Evolutionary conservation across 2,329 filamentous ascomycete genomes (phyloP).

Genomic region (Paecilomyces niveus): DNA sequence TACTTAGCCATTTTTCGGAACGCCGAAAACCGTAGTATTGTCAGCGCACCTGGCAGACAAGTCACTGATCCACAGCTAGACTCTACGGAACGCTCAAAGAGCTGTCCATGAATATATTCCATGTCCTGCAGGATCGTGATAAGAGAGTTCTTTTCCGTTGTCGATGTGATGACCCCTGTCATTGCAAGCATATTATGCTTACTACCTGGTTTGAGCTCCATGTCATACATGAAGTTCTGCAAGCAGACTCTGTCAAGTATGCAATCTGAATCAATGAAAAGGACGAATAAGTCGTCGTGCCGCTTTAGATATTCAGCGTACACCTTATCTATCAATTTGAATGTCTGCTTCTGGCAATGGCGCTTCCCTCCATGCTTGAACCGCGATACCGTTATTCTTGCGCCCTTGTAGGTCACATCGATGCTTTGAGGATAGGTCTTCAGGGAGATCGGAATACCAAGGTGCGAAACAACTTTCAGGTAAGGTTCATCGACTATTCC

Average conservation of each 20-base stretch:
- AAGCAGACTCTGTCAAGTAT: conserved; percentile 86
- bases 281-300: conserved; percentile 87
- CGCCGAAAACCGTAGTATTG: conserved; percentile 90
- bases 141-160: conserved; percentile 77
- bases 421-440: conserved; percentile 82
- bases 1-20: conserved; percentile 97
- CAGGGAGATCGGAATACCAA: conserved; percentile 67
- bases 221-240: conserved; percentile 97
- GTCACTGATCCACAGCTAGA: conserved; percentile 91
- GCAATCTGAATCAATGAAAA: conserved; percentile 97
- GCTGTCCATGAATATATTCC: conserved; percentile 95
- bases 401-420: conserved; percentile 75
- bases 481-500: conserved; percentile 85
- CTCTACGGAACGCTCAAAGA: conserved; percentile 93
- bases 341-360: conserved; percentile 88
- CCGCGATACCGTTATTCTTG: conserved; percentile 80
- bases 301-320: conserved; percentile 79
- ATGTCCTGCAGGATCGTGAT: conserved; percentile 94
- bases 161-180: conserved; percentile 95
- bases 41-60: conserved; percentile 89
- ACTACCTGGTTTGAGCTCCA: conserved; percentile 93
- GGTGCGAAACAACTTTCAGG: conserved; percentile 72
- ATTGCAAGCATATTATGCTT: conserved; percentile 90
- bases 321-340: conserved; percentile 86
- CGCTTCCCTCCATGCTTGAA: conserved; percentile 93